Percentiles rank a stretch among this genome's conserved stretches.
Evolutionary conservation across 495 filamentous ascomycete genomes (phyloP).

Genomic region (Neurospora sp.): DNA sequence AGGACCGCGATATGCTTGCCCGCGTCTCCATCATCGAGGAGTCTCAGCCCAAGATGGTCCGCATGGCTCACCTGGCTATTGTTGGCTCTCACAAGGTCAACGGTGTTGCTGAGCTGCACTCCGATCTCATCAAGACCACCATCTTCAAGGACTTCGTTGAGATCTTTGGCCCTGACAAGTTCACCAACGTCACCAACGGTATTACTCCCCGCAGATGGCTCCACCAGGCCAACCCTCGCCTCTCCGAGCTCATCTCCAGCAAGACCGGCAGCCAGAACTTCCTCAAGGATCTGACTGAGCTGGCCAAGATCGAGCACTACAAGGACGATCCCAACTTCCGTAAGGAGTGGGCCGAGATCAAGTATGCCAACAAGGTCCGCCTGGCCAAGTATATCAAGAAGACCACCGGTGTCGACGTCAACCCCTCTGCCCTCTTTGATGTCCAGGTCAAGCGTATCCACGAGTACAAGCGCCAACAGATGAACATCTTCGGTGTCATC

Average conservation of each 20-base stretch:
- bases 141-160: conserved; percentile 97
- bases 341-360: conserved; percentile 86
- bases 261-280: conserved; percentile 77
- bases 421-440: conserved; percentile 84
- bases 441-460: conserved; percentile 98
- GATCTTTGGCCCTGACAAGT: conserved; percentile 91
- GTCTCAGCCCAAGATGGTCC: conserved; percentile 92
- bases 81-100: conserved; percentile 99
- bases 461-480: conserved; percentile 98
- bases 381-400: conserved; percentile 85
- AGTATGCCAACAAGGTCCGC: conserved; percentile 57
- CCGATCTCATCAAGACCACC: conserved; percentile 93
- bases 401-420: conserved; percentile 67
- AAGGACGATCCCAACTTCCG: conserved; percentile 82
- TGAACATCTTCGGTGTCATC: conserved; percentile 98
- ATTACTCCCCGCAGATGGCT: conserved; percentile 94
- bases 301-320: conserved; percentile 72
- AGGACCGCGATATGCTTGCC: conserved; percentile 72
- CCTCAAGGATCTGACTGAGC: conserved; percentile 74
- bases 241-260: conserved; percentile 84
- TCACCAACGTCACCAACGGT: conserved; percentile 97
- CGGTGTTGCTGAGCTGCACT: conserved; percentile 93
- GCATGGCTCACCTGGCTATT: conserved; percentile 91
- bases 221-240: conserved; percentile 89
- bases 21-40: conserved; percentile 96